Percentiles rank a stretch among this genome's conserved stretches.
Evolutionary conservation across 768 basidiomycete species (phyloP).

Genomic region (Mycena sanguinolenta): DNA sequence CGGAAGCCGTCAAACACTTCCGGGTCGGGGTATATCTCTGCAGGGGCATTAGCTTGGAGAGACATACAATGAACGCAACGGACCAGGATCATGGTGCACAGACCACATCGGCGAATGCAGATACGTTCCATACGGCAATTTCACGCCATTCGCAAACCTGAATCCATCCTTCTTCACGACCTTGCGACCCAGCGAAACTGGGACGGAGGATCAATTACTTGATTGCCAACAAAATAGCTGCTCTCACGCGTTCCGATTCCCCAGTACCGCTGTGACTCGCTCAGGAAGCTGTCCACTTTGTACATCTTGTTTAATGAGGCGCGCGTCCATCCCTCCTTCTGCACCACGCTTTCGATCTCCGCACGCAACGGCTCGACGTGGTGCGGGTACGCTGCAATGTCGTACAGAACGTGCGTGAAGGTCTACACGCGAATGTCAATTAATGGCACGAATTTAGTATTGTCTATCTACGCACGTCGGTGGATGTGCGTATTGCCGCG

Average conservation of each 20-base stretch:
- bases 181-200: slow-evolving; percentile 37
- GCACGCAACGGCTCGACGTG: slow-evolving; percentile 46
- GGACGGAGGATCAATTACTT: neutral
- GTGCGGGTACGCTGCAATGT: slow-evolving; percentile 42
- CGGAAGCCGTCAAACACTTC: slow-evolving; percentile 33
- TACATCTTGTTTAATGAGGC: slow-evolving; percentile 46
- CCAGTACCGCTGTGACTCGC: slow-evolving; percentile 44
- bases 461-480: slow-evolving; percentile 35
- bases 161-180: slow-evolving; percentile 37
- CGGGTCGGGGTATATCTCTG: slow-evolving; percentile 31
- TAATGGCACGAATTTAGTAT: neutral
- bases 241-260: slow-evolving; percentile 43
- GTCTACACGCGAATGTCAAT: slow-evolving; percentile 32
- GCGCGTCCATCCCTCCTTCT: slow-evolving; percentile 45
- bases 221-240: neutral
- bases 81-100: slow-evolving; percentile 31
- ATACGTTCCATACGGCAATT: slow-evolving; percentile 37
- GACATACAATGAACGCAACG: neutral
- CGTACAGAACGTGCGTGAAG: slow-evolving; percentile 41
- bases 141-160: slow-evolving; percentile 41
- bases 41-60: neutral
- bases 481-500: slow-evolving; percentile 50
- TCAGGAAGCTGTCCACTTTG: slow-evolving; percentile 51
- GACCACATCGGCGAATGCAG: slow-evolving; percentile 28
- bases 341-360: slow-evolving; percentile 48